Conservation (phyloP, 192 early-diverging fungal species). For the Fimicolochytrium jonesii region DNA sequence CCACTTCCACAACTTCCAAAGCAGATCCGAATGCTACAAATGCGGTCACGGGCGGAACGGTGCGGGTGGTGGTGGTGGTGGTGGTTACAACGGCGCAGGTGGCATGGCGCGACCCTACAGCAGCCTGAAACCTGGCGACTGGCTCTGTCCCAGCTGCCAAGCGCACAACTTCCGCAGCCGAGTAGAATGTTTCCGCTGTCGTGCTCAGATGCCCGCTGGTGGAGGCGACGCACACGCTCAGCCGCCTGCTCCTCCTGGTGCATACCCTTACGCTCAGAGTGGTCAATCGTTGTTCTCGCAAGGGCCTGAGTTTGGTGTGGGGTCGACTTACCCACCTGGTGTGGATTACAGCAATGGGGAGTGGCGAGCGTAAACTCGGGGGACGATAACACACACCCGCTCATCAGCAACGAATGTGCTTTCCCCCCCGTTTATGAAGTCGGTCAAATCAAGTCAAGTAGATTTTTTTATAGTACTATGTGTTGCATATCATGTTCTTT, state of each 20-base stretch:
- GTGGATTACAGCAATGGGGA: conserved; percentile 2
- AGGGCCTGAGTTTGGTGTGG: conserved; percentile 15
- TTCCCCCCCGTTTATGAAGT: no score
- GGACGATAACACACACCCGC: no score
- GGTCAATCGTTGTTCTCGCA: conserved; percentile 20
- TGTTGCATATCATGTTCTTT: no score
- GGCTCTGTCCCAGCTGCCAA: conserved; percentile 65
- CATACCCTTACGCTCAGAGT: not conserved
- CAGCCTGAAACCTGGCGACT: conserved; percentile 30
- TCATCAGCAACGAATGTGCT: no score
- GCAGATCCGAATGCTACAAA: conserved; percentile 58
- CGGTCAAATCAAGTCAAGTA: no score
- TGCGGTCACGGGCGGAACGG: conserved; percentile 41
- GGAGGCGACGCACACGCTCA: not conserved
- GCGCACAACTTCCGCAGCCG: conserved; percentile 71
- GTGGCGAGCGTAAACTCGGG: conserved; percentile 5
- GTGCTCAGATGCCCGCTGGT: conserved; percentile 1
- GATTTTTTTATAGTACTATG: no score
- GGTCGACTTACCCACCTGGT: not conserved
- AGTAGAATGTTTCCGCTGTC: conserved; percentile 6
- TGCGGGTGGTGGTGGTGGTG: not conserved
- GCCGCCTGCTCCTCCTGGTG: not conserved
- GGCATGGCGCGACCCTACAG: not conserved
- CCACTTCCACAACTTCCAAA: conserved; percentile 73
- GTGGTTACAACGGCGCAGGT: not conserved